A percentile compares a stretch with the other conserved stretches of the same genome.
phyloP scores from a whole-genome alignment of 2,329 filamentous ascomycete genomes.

The Albifimbria verrucaria region DNA sequence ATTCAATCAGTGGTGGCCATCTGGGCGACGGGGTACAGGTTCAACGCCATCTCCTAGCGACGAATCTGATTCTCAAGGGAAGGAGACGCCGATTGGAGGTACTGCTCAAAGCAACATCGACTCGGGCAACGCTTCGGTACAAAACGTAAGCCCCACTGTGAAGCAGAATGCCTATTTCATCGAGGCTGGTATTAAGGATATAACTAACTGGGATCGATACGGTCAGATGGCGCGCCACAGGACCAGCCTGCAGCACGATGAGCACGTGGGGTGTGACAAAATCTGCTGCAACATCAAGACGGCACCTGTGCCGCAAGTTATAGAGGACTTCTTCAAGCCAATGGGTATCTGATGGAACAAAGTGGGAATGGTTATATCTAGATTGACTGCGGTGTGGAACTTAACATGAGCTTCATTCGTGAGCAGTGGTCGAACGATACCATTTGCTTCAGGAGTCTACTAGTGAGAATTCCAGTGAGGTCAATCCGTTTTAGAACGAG shows the following conservation, averaged over 20 bases:
- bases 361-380: no score
- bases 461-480: no score
- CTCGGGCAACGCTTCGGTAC: no score
- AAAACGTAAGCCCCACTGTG: no score
- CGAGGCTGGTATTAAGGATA: constrained; percentile 12
- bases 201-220: constrained; percentile 22
- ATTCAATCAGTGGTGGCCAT: neutral
- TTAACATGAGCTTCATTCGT: no score
- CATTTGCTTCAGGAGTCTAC: no score
- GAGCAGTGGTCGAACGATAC: no score
- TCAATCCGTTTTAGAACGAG: no score
- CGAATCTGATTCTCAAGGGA: no score
- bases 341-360: no score
- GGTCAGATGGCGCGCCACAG: constrained; percentile 16
- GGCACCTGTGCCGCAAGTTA: neutral
- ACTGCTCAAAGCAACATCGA: constrained; percentile 4
- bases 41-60: neutral
- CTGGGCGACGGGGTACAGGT: neutral
- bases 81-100: constrained; percentile 15
- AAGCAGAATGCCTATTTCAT: constrained; percentile 22
- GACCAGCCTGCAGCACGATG: constrained; percentile 14
- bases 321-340: constrained; percentile 1
- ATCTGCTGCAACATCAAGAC: constrained; percentile 7
- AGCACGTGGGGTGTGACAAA: constrained; percentile 10
- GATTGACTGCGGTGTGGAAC: no score